Evolutionary conservation across 306 rosid genomes (phyloP), one percentile per base, ranked within the genome.

Genomic region (Morella rubra): DNA sequence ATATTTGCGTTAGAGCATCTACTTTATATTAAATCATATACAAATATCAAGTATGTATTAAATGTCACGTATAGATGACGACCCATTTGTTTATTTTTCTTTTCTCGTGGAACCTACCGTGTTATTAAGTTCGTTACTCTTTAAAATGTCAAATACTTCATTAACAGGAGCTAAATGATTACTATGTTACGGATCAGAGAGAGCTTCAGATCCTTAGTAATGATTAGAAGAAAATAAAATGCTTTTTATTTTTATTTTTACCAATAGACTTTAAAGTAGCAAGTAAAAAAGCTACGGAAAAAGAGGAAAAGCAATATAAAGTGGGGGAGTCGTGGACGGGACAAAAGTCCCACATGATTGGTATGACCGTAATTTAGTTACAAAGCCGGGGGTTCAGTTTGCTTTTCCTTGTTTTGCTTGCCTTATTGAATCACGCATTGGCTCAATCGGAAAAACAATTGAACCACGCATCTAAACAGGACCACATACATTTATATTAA

Each of bases 401-500:
- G 51, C 24, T 64, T 54, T 16, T 56, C 24, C 58, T 54, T 44
- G 69, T 15, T 40, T 14, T 18, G 6, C 37, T 59, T 50, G 69
- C 11, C 6, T 13, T 15, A n/a, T 6, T 78, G 93, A 80, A 90
- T 65, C 18, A 53, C 61, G 81, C 4, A 11, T 14, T 3, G 3
- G 3, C 16, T 15, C 52, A 49, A 3, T 47, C 14, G 14, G 37
- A 32, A 32, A 32, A 32, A 32, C 37, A 32, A 32, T 32, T 32
- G 37, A 32, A 32, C 37, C 3, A 32, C 37, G 37, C 74, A 42
- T 44, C 59, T 44, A 59, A 89, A 79, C 79, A 13, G 44, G 93
- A 74, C 96, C 89, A 81, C 80, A 71, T 88, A 49, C 96, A 87
- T 84, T 58, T n/a, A n/a, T n/a, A n/a, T n/a, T n/a, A n/a, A n/a